Evolutionary conservation across 768 basidiomycete species (phyloP), one percentile per base, ranked within the genome.

Genomic region (Kondoa malvinella): DNA sequence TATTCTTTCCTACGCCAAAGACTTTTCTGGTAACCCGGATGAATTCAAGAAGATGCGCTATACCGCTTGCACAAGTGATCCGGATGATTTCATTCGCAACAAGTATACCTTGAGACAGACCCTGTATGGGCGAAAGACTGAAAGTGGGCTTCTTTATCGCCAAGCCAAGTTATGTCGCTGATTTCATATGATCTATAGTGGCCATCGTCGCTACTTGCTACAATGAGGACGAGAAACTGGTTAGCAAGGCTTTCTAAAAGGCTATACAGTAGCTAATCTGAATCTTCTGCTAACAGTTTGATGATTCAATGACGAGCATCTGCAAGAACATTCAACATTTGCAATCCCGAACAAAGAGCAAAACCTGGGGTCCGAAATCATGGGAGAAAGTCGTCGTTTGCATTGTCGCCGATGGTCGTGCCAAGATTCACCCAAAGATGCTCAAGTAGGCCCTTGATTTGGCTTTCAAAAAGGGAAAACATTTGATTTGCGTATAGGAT

Each of bases 351-450:
- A 86, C 87, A 57, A 80, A 88, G 62, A 87, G 85, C 73, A 92
- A 89, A 81, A 95, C 88, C 2, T 97, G 94, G 94, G 92, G 92
- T 0, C 87, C 87, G 76, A 91, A 94, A 0, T 90, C 91, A 1
- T 97, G 94, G 94, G 92, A 96, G 81, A 96, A 95, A 81, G 73
- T 78, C 61, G 77, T 78, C 25, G 77, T 79, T 21, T 75, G 75
- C 57, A 72, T 79, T 66, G 78, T 79, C 25, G 74, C 75, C 3
- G 78, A 79, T 67, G 78, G 78, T 1, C 72, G 78, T 21, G 72
- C 74, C 59, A 77, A 77, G 40, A 75, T 78, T 62, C 75, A 79
- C 69, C 40, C 65, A 1, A 64, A 75, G 29, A 92, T 90, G 60
- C 76, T 91, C 73, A 87, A 85, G n/a, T n/a, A n/a, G n/a, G n/a